A percentile compares a stretch with the other conserved stretches of the same genome.
Conservation (phyloP, 306 rosid genomes). For the Trifolium repens region DNA sequence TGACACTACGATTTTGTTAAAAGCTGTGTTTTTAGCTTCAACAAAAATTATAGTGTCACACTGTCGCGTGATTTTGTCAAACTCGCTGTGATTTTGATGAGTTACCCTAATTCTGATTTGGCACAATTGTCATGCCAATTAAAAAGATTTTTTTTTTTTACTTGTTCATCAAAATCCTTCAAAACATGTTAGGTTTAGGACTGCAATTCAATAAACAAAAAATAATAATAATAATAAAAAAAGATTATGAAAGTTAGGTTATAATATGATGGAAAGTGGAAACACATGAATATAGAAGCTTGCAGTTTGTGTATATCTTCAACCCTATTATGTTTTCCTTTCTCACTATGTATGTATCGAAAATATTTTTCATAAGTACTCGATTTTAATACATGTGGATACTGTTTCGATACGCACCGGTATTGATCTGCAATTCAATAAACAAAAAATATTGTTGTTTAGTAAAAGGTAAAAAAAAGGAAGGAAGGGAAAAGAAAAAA, state of each 20-base stretch:
- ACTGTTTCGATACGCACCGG: background rate
- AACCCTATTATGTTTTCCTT: conserved; percentile 1
- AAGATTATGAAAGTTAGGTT: too few relatives aligned
- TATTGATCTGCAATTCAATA: background rate
- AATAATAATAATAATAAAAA: too few relatives aligned
- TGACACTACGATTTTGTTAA: background rate
- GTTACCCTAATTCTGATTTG: too few relatives aligned
- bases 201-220: too few relatives aligned
- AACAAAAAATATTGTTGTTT: background rate
- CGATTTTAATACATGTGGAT: background rate
- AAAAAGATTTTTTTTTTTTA: background rate
- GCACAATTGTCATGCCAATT: background rate
- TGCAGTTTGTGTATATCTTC: conserved; percentile 8
- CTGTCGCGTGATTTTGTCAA: background rate
- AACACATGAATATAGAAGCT: conserved; percentile 15
- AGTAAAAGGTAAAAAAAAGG: background rate
- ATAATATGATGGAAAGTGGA: conserved; percentile 33
- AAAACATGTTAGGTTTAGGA: conserved; percentile 20
- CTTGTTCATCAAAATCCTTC: background rate
- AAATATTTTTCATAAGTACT: background rate
- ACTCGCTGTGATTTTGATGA: background rate
- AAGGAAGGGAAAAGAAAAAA: too few relatives aligned
- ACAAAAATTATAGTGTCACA: background rate
- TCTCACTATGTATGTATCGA: background rate
- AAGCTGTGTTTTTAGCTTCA: background rate